Base-by-base conservation (phyloP, 768 basidiomycete genomes). In the Candolleomyces eurysporus region DNA sequence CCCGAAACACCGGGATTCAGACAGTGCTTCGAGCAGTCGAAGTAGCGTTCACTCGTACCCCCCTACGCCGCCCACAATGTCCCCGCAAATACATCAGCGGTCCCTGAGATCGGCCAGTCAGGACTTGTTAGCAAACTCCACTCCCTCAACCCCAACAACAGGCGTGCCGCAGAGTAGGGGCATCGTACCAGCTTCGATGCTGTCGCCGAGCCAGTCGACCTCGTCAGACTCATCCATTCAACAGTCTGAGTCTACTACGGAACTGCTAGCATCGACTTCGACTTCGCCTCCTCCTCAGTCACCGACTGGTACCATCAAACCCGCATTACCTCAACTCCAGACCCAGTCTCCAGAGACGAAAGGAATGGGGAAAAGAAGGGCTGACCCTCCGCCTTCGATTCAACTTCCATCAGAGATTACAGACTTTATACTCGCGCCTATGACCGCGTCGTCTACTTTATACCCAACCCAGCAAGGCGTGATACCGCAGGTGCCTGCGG, bases 41-140 rank as follows among this genome's bases (percentile, higher is more conserved):
- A 72, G 78, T 22, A 79, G 77, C 60, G 62, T 77, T 5, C 85
- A 87, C 63, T 84, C 83, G 17, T 87, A 87, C 63, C 85, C 86
- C 19, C 86, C 85, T 22, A 84, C 83, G 36, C 82, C 84, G 13
- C 75, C 81, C 8, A 59, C 76, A 67, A 48, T 43, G 39, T 56
- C 54, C 61, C 75, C 54, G n/a, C 16, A 22, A 17, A 10, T 36
- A 13, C 14, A n/a, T 10, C n/a, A 17, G 22, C 39, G 40, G n/a
- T 39, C 54, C 17, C 54, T 56, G 9, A 36, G 54, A 21, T 43
- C 54, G 5, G 54, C 54, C 8, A 56, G 54, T 21, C n/a, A 42
- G 14, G 54, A 56, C 19, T 21, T 56, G n/a, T 14, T 56, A 5
- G 2, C 54, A 3, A 22, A 17, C 17, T 40, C 54, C 11, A 31